Evolutionary conservation across 164 flowering plant genomes (phyloP), one percentile per base, ranked within the genome.

Genomic region (Vitis rotundifolia): DNA sequence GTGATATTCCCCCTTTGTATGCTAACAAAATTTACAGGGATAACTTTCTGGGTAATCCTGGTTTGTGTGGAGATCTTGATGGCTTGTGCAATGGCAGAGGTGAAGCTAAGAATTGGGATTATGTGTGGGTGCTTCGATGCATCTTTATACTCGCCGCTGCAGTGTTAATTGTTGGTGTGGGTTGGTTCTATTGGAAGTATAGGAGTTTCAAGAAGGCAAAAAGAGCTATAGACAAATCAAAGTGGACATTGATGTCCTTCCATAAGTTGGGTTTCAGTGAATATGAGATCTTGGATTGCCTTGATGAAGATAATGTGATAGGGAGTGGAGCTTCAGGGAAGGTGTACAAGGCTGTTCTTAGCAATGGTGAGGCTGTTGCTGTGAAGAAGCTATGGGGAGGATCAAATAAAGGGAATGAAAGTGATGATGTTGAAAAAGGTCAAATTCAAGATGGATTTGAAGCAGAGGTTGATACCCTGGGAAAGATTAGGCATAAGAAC

Each of bases 401-500:
- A 44, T 61, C 72, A 2, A 86, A 76, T 57, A 63, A 73, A 37
- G 86, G 68, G 13, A 70, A 66, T 8, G 84, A 76, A 49, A 66
- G 59, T 9, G 67, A 54, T 11, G 87, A 88, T 71, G 18, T 84
- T 13, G 90, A 88, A 70, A 78, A 81, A n/a, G 89, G 86, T 61
- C 56, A 22, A 22, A 51, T 57, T 31, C 81, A 61, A 49, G 88
- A 86, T 59, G 85, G 85, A 0, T 90, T 90, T 58, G 83, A 78
- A 51, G 89, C 91, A 3, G 95, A 90, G 80, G 87, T 88, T 18
- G 87, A 79, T 57, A 90, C 92, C 0, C 74, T 90, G 58, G 95
- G 95, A 29, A 88, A 85, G 76, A 88, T 90, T 37, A 74, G 95
- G 74, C 95, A 90, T 69, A 88, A 88, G 80, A 90, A 88, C 73